Evolutionary conservation across 306 rosid species (phyloP).

Genomic region (Clitoria ternatea): DNA sequence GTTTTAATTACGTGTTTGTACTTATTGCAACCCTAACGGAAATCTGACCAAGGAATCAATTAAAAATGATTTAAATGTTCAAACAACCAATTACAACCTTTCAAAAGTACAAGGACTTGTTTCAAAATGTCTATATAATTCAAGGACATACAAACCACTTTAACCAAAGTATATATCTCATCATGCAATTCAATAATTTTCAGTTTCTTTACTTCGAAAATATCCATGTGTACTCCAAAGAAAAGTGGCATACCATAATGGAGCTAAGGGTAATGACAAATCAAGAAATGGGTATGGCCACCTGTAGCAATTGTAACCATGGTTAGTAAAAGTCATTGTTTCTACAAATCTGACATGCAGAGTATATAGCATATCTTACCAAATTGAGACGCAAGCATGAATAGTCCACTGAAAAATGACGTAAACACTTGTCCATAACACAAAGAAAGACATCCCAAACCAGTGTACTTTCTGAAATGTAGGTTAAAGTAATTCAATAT

Average conservation of each 20-base stretch:
- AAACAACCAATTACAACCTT: too few species aligned
- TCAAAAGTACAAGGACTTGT: too few species aligned
- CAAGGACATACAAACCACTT: too few species aligned
- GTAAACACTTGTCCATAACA: conserved; percentile 60
- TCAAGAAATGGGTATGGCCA: conserved; percentile 92
- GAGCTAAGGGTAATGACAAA: conserved; percentile 62
- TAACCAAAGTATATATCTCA: too few species aligned
- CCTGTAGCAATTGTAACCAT: conserved; percentile 41
- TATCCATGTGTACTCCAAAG: neutral
- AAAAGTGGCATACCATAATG: conserved; percentile 55
- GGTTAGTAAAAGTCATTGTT: conserved; percentile 1
- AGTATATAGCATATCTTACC: conserved; percentile 39
- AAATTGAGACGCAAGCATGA: conserved; percentile 49
- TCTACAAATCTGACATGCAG: neutral
- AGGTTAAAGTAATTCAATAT: conserved; percentile 25
- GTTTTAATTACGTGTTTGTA: too few species aligned
- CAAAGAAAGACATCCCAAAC: conserved; percentile 61
- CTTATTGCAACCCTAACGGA: too few species aligned
- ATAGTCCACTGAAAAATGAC: conserved; percentile 64
- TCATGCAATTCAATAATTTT: neutral
- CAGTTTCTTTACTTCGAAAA: neutral
- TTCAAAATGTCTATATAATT: too few species aligned
- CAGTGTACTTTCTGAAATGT: conserved; percentile 50
- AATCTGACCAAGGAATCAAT: too few species aligned
- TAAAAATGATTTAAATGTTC: too few species aligned